These are phyloP conservation scores for Ceratocystis harringtonii DNA, from an alignment of 2,329 filamentous ascomycete species.

Conservation along the genomic window DNA sequence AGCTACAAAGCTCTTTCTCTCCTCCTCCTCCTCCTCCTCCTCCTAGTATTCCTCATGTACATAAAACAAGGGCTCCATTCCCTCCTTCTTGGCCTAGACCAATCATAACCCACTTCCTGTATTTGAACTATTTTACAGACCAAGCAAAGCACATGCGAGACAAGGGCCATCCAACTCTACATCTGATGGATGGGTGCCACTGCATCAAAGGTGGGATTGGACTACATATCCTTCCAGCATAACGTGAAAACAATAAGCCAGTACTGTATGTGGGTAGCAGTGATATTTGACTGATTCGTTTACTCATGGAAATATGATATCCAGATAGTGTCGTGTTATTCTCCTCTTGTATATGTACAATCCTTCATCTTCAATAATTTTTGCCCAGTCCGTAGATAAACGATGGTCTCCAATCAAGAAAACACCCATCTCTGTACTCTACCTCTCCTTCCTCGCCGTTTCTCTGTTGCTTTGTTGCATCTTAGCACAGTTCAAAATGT, in stretches of 20 bases:
- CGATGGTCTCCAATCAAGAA: background rate
- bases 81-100: background rate
- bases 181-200: background rate
- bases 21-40: background rate
- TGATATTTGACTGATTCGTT: background rate
- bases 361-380: background rate
- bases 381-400: background rate
- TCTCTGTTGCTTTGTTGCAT: background rate
- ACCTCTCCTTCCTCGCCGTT: background rate
- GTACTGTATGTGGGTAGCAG: background rate
- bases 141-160: background rate
- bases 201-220: conserved; percentile 1
- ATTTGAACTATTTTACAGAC: background rate
- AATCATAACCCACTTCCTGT: background rate
- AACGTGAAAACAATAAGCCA: background rate
- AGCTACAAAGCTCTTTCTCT: background rate
- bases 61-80: background rate
- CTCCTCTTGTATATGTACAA: background rate
- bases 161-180: background rate
- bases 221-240: background rate
- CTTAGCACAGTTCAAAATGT: background rate
- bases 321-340: background rate
- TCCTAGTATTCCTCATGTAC: background rate
- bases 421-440: background rate
- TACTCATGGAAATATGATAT: background rate